Conservation (phyloP, 208 protist genomes). For the Crithidia mellificae region DNA sequence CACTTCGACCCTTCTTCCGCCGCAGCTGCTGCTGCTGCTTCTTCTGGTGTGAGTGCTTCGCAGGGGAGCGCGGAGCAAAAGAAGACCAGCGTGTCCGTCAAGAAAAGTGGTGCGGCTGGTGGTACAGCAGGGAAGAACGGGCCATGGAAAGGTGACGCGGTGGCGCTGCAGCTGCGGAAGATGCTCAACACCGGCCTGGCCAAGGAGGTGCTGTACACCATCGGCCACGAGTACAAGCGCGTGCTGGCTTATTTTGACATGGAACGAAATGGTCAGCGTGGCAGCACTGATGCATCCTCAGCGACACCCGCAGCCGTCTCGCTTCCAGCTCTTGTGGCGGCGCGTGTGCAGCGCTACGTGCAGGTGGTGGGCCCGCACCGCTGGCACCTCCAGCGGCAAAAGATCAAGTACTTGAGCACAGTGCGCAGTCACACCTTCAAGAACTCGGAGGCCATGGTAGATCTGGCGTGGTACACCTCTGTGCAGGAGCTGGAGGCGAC, state of each 20-base stretch:
- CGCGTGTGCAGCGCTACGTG: conserved; percentile 27
- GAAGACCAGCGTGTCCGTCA: background rate
- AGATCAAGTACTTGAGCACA: conserved; percentile 42
- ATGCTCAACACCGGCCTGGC: conserved; percentile 67
- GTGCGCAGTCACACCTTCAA: conserved; percentile 75
- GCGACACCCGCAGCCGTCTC: no score
- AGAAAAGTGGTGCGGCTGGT: background rate
- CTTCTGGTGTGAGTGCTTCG: no score
- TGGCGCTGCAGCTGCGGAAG: conserved; percentile 45
- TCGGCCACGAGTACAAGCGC: conserved; percentile 75
- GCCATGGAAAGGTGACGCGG: conserved; percentile 15
- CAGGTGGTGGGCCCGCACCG: conserved; percentile 47
- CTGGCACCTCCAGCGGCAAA: conserved; percentile 29
- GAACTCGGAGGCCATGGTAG: conserved; percentile 75
- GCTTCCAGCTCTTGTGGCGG: conserved; percentile 9
- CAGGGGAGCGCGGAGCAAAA: background rate
- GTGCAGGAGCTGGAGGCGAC: conserved; percentile 71
- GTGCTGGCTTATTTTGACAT: conserved; percentile 56
- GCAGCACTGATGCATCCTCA: background rate
- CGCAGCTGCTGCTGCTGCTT: background rate
- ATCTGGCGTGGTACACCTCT: conserved; percentile 77
- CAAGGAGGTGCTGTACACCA: conserved; percentile 70
- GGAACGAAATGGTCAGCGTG: conserved; percentile 1
- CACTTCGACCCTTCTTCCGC: conserved; percentile 42
- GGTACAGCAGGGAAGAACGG: conserved; percentile 2